Evolutionary conservation across 257 asterid genomes (phyloP).

Genomic region (Forsythia viridissima): DNA sequence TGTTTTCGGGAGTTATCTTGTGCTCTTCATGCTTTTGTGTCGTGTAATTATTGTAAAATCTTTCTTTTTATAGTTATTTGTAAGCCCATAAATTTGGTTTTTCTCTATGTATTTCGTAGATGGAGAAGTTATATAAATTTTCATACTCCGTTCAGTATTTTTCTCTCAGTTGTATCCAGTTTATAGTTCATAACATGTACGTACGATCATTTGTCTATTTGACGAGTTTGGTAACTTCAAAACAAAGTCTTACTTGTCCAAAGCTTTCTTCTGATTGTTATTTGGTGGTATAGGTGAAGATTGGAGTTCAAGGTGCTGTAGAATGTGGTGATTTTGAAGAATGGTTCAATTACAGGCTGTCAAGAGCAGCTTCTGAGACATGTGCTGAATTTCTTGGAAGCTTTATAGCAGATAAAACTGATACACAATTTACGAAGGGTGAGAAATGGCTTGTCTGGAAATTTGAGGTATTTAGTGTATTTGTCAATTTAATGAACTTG

Average conservation of each 20-base stretch:
- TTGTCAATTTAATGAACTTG: not conserved
- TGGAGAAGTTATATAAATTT: too few species aligned
- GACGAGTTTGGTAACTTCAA: not conserved
- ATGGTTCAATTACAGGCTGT: constrained; percentile 91
- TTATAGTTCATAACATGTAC: not conserved
- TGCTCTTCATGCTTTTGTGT: not conserved
- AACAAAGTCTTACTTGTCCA: not conserved
- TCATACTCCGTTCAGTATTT: not conserved
- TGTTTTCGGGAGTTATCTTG: not conserved
- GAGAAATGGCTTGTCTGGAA: constrained; percentile 99
- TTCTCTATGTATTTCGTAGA: too few species aligned
- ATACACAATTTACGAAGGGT: constrained; percentile 70
- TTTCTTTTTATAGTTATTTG: not conserved
- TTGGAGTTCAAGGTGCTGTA: constrained; percentile 85
- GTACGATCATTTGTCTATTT: not conserved
- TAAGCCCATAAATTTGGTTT: not conserved
- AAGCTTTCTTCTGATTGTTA: not conserved
- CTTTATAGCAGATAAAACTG: constrained; percentile 74
- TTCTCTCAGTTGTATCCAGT: not conserved
- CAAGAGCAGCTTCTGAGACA: constrained; percentile 95
- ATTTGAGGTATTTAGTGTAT: constrained; percentile 67
- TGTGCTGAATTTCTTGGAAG: constrained; percentile 97
- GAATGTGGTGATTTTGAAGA: constrained; percentile 95
- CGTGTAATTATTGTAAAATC: not conserved
- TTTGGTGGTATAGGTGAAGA: constrained; percentile 52